A percentile compares a stretch with the other conserved stretches of the same genome.
Conservation (phyloP, 2,329 filamentous ascomycete species). For the Pyrenochaeta sp. region DNA sequence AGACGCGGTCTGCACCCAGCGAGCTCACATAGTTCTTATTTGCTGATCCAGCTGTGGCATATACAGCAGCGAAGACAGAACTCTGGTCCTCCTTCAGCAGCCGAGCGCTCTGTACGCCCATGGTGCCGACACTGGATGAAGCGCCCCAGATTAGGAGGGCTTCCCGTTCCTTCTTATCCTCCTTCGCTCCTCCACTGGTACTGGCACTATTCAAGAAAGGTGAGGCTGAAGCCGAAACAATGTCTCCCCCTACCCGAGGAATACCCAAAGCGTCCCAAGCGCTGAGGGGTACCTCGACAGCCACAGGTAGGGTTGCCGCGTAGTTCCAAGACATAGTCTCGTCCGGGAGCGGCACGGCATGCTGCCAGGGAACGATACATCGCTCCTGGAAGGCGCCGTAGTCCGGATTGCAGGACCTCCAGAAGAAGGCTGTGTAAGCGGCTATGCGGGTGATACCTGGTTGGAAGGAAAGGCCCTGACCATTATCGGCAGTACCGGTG, state of each 20-base stretch:
- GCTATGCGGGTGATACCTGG: slow-evolving; percentile 2
- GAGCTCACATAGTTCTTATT: slow-evolving; percentile 47
- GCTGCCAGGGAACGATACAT: slow-evolving; percentile 5
- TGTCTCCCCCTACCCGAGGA: not conserved
- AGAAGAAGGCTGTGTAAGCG: not conserved
- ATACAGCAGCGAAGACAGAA: slow-evolving; percentile 52
- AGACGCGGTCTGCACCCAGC: slow-evolving; percentile 45
- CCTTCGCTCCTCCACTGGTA: not conserved
- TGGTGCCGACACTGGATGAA: slow-evolving; percentile 57
- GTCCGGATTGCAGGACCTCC: not conserved
- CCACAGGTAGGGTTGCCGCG: slow-evolving; percentile 1
- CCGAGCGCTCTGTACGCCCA: slow-evolving; percentile 54
- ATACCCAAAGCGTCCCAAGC: slow-evolving; percentile 2
- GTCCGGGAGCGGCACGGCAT: not conserved
- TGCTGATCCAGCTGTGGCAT: slow-evolving; percentile 50
- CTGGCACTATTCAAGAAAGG: not conserved
- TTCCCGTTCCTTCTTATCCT: slow-evolving; percentile 28
- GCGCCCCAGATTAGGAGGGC: slow-evolving; percentile 57
- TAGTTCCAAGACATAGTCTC: slow-evolving; percentile 2
- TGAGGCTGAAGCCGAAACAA: not conserved
- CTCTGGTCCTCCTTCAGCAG: slow-evolving; percentile 45
- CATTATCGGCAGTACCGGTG: not conserved
- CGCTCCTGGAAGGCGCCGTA: slow-evolving; percentile 4
- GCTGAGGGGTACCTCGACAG: slow-evolving; percentile 1
- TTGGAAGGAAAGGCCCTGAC: not conserved